These are phyloP conservation scores for Creolimax fragrantissima DNA, from an alignment of 78 protist genomes.

Conservation along the genomic window DNA sequence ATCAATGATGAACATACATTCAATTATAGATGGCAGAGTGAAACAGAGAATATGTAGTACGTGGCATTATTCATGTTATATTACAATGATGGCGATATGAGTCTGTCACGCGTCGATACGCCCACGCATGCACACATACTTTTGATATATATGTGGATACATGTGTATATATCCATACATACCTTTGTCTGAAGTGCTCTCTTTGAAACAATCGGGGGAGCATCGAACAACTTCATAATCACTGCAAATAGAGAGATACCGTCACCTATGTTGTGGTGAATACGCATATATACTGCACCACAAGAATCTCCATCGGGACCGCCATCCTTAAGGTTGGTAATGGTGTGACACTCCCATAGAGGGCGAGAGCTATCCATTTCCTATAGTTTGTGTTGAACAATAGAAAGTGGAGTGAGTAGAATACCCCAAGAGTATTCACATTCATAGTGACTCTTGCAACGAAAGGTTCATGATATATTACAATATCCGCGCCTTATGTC, in stretches of 20 bases:
- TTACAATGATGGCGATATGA: too few relatives aligned
- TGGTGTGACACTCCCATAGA: background rate
- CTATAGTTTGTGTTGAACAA: background rate
- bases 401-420: background rate
- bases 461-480: background rate
- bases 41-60: too few relatives aligned
- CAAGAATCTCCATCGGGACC: background rate
- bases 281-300: background rate
- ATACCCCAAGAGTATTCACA: background rate
- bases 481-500: background rate
- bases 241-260: background rate
- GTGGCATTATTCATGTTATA: too few relatives aligned
- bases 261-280: slow-evolving; percentile 1
- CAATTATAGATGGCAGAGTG: too few relatives aligned
- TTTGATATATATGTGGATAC: too few relatives aligned
- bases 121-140: too few relatives aligned
- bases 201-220: background rate
- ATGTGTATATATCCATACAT: background rate
- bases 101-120: too few relatives aligned
- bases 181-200: background rate
- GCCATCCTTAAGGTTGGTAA: background rate
- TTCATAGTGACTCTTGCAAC: background rate
- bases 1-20: too few relatives aligned
- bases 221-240: background rate
- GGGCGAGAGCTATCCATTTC: background rate